A percentile compares a stretch with the other conserved stretches of the same genome.
Evolutionary conservation across 495 filamentous ascomycete genomes (phyloP).

Genomic region (Trichocladium uniseriatum): DNA sequence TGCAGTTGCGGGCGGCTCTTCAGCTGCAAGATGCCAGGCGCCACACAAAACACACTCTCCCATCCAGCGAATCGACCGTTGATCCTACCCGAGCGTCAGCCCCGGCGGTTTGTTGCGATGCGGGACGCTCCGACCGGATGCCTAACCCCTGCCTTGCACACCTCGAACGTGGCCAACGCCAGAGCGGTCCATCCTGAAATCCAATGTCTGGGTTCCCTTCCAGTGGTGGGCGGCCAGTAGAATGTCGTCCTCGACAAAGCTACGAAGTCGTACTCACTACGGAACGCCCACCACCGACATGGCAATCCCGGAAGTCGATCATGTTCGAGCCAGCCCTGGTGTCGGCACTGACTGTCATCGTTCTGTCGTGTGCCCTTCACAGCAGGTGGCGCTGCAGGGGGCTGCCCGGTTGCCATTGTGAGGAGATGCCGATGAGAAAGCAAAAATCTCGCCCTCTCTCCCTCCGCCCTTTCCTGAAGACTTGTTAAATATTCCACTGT

Average conservation of each 20-base stretch:
- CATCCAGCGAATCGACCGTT: not conserved
- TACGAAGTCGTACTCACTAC: not conserved
- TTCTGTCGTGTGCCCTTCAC: conserved; percentile 9
- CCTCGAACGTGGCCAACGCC: not conserved
- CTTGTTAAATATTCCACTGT: conserved; percentile 9
- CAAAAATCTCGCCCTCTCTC: not conserved
- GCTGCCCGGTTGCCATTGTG: not conserved
- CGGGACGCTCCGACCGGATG: not conserved
- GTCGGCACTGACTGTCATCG: not conserved
- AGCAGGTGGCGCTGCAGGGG: conserved; percentile 13
- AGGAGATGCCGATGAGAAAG: not conserved
- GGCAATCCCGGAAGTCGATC: conserved; percentile 10
- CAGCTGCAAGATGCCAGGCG: not conserved
- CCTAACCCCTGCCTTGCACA: not conserved
- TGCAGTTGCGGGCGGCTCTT: conserved; percentile 5
- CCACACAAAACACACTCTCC: conserved; percentile 6
- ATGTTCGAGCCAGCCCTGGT: not conserved
- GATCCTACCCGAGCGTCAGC: not conserved
- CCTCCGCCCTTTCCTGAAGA: not conserved
- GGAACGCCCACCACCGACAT: not conserved
- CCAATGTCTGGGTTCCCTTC: not conserved
- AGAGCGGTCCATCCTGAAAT: conserved; percentile 1
- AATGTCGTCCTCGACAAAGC: too few species aligned
- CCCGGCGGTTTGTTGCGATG: too few species aligned
- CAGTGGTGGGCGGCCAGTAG: not conserved